Evolutionary conservation across 768 basidiomycete species (phyloP), one percentile per base, ranked within the genome.

Genomic region (Chalciporus piperatus): DNA sequence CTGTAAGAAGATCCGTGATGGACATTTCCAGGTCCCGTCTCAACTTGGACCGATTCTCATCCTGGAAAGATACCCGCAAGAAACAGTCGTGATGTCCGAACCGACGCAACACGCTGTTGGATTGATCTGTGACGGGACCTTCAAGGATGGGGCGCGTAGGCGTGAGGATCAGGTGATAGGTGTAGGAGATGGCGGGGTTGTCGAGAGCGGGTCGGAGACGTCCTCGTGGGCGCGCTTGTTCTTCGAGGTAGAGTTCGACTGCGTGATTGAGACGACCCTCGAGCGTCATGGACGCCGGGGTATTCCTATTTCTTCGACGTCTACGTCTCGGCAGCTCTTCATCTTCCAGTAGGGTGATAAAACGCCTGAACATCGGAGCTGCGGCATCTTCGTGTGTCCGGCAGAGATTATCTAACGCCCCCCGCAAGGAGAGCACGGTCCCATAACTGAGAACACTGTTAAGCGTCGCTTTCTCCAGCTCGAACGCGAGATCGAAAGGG

Each of bases 41-140:
- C 23, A 74, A 66, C 33, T 67, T 69, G 3, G 70, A 69, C 30
- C 72, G 54, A 43, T 70, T 72, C 50, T 80, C 79, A 28, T 81
- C 79, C 27, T 75, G 72, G 44, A 80, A 75, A 3, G 73, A 70
- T 16, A 80, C 73, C 0, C 79, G 74, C 40, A 80, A 52, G 59
- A 80, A 80, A 47, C 70, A 72, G 19, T 77, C 70, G 22, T 73
- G 59, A 50, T 70, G 60, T 4, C 40, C 25, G 51, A 72, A 78
- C 13, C 70, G 68, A 8, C 71, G 71, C 19, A 74, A 56, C 28
- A 74, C 62, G 25, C 66, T 64, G 53, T 75, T 76, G 1, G 70
- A 67, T 42, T 71, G 69, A 47, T 73, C 74, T 60, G 59, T 54
- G 9, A 68, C 58, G 4, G 76, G 76, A 1, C 71, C 75, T 56